A percentile compares a stretch with the other conserved stretches of the same genome.
Conservation (phyloP, 345 rosid genomes). For the Dovyalis caffra region DNA sequence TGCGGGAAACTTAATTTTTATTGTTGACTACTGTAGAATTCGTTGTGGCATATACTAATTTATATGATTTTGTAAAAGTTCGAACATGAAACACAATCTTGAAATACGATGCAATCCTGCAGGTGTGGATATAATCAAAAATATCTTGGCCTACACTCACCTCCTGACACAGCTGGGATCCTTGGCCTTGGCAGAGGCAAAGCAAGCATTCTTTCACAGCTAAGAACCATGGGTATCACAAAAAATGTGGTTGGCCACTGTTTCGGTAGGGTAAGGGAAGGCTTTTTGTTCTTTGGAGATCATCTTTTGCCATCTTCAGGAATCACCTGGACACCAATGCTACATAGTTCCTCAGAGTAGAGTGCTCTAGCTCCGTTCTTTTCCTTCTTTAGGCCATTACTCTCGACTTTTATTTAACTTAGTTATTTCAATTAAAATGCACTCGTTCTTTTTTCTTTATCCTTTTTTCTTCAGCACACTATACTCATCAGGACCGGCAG, state of each 20-base stretch:
- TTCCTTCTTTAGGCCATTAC: not conserved
- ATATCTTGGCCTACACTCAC: slow-evolving; percentile 42
- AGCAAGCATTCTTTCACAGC: slow-evolving; percentile 66
- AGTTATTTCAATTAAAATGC: not conserved
- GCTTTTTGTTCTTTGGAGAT: slow-evolving; percentile 78
- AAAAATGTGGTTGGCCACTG: slow-evolving; percentile 79
- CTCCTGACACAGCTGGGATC: slow-evolving; percentile 70
- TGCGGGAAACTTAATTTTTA: not conserved
- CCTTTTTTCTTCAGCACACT: slow-evolving; percentile 69
- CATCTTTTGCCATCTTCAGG: slow-evolving; percentile 60
- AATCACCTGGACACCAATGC: slow-evolving; percentile 62
- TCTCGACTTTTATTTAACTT: not conserved
- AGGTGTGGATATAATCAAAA: slow-evolving; percentile 85
- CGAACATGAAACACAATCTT: not conserved
- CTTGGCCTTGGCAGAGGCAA: slow-evolving; percentile 81
- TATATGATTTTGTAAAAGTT: not conserved
- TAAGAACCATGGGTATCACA: slow-evolving; percentile 38
- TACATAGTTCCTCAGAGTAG: slow-evolving; percentile 37
- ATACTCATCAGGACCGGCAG: slow-evolving; percentile 68
- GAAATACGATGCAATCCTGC: slow-evolving; percentile 12
- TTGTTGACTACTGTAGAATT: not conserved
- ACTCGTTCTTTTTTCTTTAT: slow-evolving; percentile 5
- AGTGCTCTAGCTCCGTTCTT: slow-evolving; percentile 10
- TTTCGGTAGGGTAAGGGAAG: slow-evolving; percentile 69
- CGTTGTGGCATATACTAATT: not conserved